Evolutionary conservation across 371 early-diverging fungal genomes (phyloP), one percentile per base, ranked within the genome.

Genomic region (Mucor sp.): DNA sequence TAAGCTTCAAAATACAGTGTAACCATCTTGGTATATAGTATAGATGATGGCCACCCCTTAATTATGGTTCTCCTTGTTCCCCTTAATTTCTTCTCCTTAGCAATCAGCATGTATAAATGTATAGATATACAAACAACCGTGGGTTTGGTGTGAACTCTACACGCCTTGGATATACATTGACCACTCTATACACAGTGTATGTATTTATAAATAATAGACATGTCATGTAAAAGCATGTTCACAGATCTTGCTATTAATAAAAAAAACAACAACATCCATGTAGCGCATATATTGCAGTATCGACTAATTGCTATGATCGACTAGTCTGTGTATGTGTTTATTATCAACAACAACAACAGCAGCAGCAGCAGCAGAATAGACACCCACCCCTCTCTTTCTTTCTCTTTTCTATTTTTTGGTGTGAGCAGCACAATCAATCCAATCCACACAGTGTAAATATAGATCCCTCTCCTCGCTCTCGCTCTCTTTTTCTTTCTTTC

Each of bases 1-100:
- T 35, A 60, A 33, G 58, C 33, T 33, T 33, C 21, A 58, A 15
- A 53, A 53, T 53, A 53, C 53, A 53, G 53, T 53, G 53, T 53
- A 53, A 53, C 53, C 35, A 44, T 65, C 44, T 65, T 39, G 17
- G 55, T 57, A 58, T n/a, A n/a, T n/a, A n/a, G n/a, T n/a, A 30
- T 32, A 41, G 58, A 55, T 35, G 25, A 35, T 35, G 12, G 37
- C 37, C 37, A 9, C 30, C 48, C 43, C 32, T 66, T 58, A 35
- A 44, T 35, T 50, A 47, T 4, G 12, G 1, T 50, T 12, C 21
- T 50, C 21, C 25, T 50, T 50, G 21, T 50, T 30, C 50, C 50
- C 53, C 53, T 53, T 53, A 33, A 33, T 33, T 19, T 25, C 53
- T 12, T 9, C 53, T 27, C 53, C 53, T 53, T 53, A 25, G 27